These are phyloP conservation scores for Solanum hybrid DNA, from an alignment of 305 asterid species.

Conservation along the genomic window DNA sequence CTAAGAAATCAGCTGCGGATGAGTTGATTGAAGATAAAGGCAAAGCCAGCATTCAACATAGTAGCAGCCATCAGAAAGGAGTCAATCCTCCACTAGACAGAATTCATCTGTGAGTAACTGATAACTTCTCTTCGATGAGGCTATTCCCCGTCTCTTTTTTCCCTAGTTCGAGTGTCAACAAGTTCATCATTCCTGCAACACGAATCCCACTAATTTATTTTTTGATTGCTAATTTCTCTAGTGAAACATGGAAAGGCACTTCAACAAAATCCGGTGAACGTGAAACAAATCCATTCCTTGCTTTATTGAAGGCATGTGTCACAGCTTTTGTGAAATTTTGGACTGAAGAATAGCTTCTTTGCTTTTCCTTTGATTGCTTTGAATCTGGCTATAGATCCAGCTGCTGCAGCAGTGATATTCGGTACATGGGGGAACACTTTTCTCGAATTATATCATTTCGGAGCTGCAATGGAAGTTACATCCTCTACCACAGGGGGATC, in stretches of 20 bases:
- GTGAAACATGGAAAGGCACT: slow-evolving; percentile 56
- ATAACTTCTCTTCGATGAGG: not conserved
- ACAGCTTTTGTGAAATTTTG: slow-evolving; percentile 57
- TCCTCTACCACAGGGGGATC: not conserved
- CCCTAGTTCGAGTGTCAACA: not conserved
- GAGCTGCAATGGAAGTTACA: not conserved
- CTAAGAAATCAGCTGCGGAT: slow-evolving; percentile 15
- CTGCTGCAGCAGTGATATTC: not conserved
- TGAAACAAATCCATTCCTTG: slow-evolving; percentile 45
- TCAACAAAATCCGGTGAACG: slow-evolving; percentile 36
- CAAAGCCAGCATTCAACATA: slow-evolving; percentile 19
- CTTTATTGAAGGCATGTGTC: slow-evolving; percentile 45
- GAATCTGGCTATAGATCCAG: not conserved
- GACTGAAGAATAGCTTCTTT: slow-evolving; percentile 32
- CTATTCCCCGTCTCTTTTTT: not conserved
- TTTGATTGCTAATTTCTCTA: slow-evolving; percentile 12
- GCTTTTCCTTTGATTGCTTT: not conserved
- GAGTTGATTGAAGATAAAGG: slow-evolving; percentile 20
- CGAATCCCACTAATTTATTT: not conserved
- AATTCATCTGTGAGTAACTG: slow-evolving; percentile 57
- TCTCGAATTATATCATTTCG: not conserved
- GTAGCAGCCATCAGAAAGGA: slow-evolving; percentile 22
- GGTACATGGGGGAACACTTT: not conserved
- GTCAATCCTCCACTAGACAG: slow-evolving; percentile 48
- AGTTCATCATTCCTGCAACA: not conserved